These are phyloP conservation scores for Salvia rosmarinus DNA, from an alignment of 257 asterid genomes.

Conservation along the genomic window DNA sequence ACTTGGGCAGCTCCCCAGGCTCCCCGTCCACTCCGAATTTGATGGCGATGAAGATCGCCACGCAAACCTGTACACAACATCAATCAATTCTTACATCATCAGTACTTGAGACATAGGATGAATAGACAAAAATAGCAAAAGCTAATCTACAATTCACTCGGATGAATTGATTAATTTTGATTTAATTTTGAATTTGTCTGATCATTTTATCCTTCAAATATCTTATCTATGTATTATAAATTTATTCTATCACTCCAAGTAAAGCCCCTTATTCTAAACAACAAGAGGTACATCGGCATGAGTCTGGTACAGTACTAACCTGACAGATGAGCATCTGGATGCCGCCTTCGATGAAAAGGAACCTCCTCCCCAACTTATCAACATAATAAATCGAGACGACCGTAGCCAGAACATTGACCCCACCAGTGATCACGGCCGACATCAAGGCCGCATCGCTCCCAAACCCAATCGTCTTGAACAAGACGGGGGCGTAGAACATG, in stretches of 20 bases:
- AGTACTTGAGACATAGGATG: too few species aligned
- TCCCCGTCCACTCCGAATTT: constrained; percentile 56
- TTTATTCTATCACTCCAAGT: too few species aligned
- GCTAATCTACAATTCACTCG: too few species aligned
- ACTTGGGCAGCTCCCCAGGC: constrained; percentile 41
- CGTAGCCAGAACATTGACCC: constrained; percentile 69
- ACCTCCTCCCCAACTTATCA: constrained; percentile 80
- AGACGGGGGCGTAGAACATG: constrained; percentile 85
- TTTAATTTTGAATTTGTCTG: too few species aligned
- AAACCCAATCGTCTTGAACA: constrained; percentile 73
- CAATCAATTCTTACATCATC: too few species aligned
- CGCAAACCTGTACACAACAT: constrained; percentile 37
- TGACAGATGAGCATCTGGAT: constrained; percentile 76
- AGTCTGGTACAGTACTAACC: constrained; percentile 30
- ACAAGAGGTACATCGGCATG: too few species aligned
- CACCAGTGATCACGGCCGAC: constrained; percentile 75
- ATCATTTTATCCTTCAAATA: too few species aligned
- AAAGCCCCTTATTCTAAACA: too few species aligned
- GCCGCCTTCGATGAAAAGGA: constrained; percentile 77
- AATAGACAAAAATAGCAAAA: too few species aligned
- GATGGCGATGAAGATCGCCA: constrained; percentile 55
- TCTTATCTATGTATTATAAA: too few species aligned
- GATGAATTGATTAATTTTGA: too few species aligned
- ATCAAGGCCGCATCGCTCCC: constrained; percentile 60
- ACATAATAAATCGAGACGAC: constrained; percentile 62